Percentiles rank a stretch among this genome's conserved stretches.
Conservation (phyloP, 306 rosid species). For the Oxytropis ochrocephala region DNA sequence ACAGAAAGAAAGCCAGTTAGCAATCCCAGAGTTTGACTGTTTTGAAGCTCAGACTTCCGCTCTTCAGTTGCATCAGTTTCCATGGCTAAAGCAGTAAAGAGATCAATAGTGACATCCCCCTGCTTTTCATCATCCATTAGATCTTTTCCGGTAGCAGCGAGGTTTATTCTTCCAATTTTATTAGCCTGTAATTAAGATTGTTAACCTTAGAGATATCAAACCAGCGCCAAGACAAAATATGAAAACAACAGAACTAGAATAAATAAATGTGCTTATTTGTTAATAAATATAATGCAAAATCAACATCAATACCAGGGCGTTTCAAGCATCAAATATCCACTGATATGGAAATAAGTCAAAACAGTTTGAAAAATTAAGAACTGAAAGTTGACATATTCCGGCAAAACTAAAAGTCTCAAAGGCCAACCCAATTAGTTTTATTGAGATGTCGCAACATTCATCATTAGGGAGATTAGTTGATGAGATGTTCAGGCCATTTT, state of each 20-base stretch:
- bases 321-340: not conserved
- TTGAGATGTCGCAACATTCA: slow-evolving; percentile 1
- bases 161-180: slow-evolving; percentile 92
- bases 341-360: not conserved
- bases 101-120: slow-evolving; percentile 86
- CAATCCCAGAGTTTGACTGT: slow-evolving; percentile 88
- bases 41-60: slow-evolving; percentile 75
- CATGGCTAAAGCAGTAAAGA: slow-evolving; percentile 71
- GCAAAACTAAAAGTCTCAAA: not conserved
- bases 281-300: not conserved
- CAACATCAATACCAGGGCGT: not conserved
- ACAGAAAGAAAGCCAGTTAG: slow-evolving; percentile 88
- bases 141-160: slow-evolving; percentile 96
- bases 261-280: not conserved
- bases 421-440: not conserved
- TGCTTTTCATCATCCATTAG: slow-evolving; percentile 96
- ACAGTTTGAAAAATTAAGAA: not conserved
- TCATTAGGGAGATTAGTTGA: not conserved
- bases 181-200: slow-evolving; percentile 56
- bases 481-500: not conserved
- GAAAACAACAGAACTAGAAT: not conserved
- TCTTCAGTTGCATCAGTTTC: slow-evolving; percentile 75
- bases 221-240: not conserved
- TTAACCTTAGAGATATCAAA: not conserved
- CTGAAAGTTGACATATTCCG: not conserved